Percentiles rank a stretch among this genome's conserved stretches.
phyloP scores from a whole-genome alignment of 1,139 yeast genomes.

The Geotrichum restrictum region DNA sequence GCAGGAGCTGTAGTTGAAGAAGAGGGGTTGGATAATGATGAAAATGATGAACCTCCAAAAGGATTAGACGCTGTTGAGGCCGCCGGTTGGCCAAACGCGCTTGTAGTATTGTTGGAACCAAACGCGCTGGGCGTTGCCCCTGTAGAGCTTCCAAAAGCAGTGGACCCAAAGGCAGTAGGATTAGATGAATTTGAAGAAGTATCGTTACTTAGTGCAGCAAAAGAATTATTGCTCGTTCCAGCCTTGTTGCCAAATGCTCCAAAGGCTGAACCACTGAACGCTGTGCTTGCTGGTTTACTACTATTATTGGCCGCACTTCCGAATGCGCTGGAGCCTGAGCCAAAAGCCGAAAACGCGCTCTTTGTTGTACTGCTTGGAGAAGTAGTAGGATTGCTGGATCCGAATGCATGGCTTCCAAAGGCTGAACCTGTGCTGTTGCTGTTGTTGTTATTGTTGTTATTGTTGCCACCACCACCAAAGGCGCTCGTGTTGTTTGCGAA shows the following conservation, averaged over 20 bases:
- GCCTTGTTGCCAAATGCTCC: constrained; percentile 16
- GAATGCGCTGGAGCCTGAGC: constrained; percentile 23
- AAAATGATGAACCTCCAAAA: constrained; percentile 1
- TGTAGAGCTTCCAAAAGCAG: constrained; percentile 20
- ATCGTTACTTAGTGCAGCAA: constrained; percentile 6
- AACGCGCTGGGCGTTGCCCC: constrained; percentile 14
- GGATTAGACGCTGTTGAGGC: neutral
- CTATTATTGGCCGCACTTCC: no score
- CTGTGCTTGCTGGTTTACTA: no score
- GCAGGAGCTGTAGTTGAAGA: neutral
- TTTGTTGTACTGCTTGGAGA: constrained; percentile 13
- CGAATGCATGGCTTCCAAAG: constrained; percentile 7
- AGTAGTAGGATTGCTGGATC: constrained; percentile 15
- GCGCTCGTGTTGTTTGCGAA: constrained; percentile 24
- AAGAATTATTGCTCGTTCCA: constrained; percentile 5
- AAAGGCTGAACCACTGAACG: constrained; percentile 15
- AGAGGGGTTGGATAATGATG: neutral
- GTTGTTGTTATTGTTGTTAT: constrained; percentile 6
- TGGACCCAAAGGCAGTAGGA: constrained; percentile 26
- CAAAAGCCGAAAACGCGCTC: constrained; percentile 26
- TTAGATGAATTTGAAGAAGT: constrained; percentile 21
- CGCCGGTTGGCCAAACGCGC: constrained; percentile 25
- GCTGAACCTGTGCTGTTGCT: constrained; percentile 23
- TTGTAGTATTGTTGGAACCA: constrained; percentile 4
- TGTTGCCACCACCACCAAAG: constrained; percentile 26